Conservation (phyloP, 2,329 filamentous ascomycete genomes). For the Allantophomopsis lycopodina region DNA sequence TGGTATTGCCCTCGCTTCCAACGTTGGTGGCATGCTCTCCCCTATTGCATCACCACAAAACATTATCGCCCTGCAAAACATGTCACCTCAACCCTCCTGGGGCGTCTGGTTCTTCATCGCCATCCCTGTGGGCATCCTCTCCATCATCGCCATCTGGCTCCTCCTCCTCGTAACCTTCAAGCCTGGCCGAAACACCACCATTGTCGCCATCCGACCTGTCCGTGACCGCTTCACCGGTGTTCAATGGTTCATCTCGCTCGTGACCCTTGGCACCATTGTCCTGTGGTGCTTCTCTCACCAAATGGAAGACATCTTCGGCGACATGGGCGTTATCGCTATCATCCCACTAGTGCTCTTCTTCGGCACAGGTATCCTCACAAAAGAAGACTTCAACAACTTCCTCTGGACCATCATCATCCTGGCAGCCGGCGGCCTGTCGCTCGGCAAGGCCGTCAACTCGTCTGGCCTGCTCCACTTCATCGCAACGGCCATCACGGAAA, state of each 20-base stretch:
- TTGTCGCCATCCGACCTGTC: constrained; percentile 81
- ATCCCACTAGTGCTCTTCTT: constrained; percentile 95
- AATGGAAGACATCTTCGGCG: constrained; percentile 76
- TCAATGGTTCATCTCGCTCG: constrained; percentile 82
- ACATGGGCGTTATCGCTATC: constrained; percentile 97
- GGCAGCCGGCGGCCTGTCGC: constrained; percentile 79
- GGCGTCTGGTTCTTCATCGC: constrained; percentile 94
- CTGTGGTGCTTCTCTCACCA: constrained; percentile 92
- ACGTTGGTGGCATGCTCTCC: constrained; percentile 91
- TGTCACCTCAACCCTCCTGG: constrained; percentile 86
- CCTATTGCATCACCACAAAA: constrained; percentile 97
- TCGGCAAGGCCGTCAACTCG: constrained; percentile 88
- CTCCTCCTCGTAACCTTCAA: constrained; percentile 76
- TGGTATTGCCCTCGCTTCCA: constrained; percentile 87
- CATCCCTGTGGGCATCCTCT: constrained; percentile 83
- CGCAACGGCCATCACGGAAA: constrained; percentile 58
- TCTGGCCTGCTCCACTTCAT: constrained; percentile 87
- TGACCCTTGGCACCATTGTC: constrained; percentile 72
- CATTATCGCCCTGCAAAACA: constrained; percentile 90
- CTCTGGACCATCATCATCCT: constrained; percentile 99
- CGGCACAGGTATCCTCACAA: constrained; percentile 87
- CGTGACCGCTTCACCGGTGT: constrained; percentile 78
- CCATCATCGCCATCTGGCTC: constrained; percentile 77
- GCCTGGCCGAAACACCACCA: constrained; percentile 72
- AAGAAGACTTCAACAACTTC: constrained; percentile 99